phyloP scores from a whole-genome alignment of 352 stramenopile genomes.

The Elongisporangium prolatum region DNA sequence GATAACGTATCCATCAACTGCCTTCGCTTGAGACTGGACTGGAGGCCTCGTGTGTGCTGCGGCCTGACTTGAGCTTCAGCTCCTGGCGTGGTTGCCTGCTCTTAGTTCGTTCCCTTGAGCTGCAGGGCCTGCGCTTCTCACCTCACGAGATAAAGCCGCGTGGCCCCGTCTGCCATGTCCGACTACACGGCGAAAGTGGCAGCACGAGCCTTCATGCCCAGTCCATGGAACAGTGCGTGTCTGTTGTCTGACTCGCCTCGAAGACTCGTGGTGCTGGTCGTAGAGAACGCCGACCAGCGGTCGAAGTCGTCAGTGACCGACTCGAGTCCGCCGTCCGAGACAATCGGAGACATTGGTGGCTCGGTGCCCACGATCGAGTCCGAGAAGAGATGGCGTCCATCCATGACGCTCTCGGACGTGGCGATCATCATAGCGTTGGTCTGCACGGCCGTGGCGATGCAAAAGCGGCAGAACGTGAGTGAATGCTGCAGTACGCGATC shows the following conservation, averaged over 20 bases:
- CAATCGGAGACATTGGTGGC: neutral
- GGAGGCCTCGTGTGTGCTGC: neutral
- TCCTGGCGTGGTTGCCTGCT: neutral
- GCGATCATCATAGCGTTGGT: slow-evolving; percentile 27
- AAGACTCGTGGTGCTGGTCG: neutral
- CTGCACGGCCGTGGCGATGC: slow-evolving; percentile 20
- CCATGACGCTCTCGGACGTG: neutral
- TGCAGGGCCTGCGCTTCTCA: neutral
- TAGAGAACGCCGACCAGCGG: neutral
- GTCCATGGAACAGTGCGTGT: neutral
- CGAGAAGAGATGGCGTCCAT: neutral
- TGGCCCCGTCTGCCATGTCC: too few species aligned
- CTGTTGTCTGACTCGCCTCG: neutral
- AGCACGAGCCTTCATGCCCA: neutral
- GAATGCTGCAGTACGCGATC: slow-evolving; percentile 22
- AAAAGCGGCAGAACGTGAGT: slow-evolving; percentile 26
- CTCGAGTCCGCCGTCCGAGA: neutral
- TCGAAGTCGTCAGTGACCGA: neutral
- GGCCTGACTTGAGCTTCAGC: too few species aligned
- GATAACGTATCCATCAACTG: neutral
- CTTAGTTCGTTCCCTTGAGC: neutral
- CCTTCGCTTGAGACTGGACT: neutral
- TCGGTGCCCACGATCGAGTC: neutral
- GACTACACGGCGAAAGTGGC: neutral
- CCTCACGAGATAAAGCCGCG: neutral